A percentile compares a stretch with the other conserved stretches of the same genome.
Conservation (phyloP, 306 rosid species). For the Cicer pinnatifidum region DNA sequence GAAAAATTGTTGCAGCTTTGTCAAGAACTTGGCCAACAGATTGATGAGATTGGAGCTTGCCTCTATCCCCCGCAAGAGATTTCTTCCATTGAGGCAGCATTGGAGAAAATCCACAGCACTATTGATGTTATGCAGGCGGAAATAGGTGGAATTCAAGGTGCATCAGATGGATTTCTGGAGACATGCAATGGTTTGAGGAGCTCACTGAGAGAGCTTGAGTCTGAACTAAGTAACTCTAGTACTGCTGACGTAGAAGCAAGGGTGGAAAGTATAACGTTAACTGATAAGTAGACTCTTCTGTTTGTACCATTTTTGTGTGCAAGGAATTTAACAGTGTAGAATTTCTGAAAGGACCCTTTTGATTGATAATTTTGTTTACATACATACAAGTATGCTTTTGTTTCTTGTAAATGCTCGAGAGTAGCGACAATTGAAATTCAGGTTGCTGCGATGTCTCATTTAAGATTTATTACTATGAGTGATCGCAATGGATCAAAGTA, state of each 20-base stretch:
- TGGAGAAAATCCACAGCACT: slow-evolving; percentile 60
- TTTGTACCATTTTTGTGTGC: slow-evolving; percentile 3
- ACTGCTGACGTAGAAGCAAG: slow-evolving; percentile 52
- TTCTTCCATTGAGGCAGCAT: slow-evolving; percentile 53
- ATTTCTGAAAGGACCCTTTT: slow-evolving; percentile 12
- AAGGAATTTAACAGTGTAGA: slow-evolving; percentile 25
- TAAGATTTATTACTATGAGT: neutral
- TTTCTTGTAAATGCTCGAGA: slow-evolving; percentile 1
- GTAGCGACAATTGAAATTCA: neutral
- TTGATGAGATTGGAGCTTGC: slow-evolving; percentile 91
- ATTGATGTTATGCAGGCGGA: slow-evolving; percentile 60
- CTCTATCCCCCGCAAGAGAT: slow-evolving; percentile 93
- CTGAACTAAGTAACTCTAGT: slow-evolving; percentile 47
- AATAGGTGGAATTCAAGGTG: slow-evolving; percentile 55
- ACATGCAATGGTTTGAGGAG: slow-evolving; percentile 61
- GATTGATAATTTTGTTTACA: slow-evolving; percentile 13
- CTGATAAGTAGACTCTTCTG: slow-evolving; percentile 42
- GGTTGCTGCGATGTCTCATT: neutral
- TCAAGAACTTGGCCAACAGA: slow-evolving; percentile 65
- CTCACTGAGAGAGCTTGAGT: slow-evolving; percentile 57
- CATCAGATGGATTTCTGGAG: slow-evolving; percentile 60
- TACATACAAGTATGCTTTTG: neutral
- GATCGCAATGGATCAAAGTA: too few species aligned
- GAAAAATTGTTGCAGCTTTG: slow-evolving; percentile 78
- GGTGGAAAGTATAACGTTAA: slow-evolving; percentile 57